A percentile compares a stretch with the other conserved stretches of the same genome.
Conservation (phyloP, 805 yeast genomes). For the Grigorovia transvaalensis region DNA sequence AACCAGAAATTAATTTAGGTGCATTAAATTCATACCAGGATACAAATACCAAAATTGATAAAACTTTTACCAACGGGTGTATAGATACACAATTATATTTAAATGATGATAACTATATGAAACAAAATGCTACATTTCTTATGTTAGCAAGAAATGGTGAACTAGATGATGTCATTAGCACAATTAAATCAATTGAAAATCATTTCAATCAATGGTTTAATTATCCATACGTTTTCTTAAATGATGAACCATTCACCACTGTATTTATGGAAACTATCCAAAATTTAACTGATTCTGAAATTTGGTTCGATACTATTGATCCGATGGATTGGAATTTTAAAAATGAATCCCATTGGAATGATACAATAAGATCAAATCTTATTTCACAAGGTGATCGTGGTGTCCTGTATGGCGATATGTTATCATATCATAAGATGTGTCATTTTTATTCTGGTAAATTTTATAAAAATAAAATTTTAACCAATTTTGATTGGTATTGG, state of each 20-base stretch:
- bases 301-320: slow-evolving; percentile 63
- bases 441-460: slow-evolving; percentile 81
- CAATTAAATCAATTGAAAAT: slow-evolving; percentile 67
- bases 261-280: slow-evolving; percentile 48
- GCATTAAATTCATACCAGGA: slow-evolving; percentile 11
- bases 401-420: slow-evolving; percentile 73
- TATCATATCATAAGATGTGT: slow-evolving; percentile 89
- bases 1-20: not conserved
- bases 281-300: slow-evolving; percentile 45
- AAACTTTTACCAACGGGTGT: slow-evolving; percentile 50
- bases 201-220: slow-evolving; percentile 91
- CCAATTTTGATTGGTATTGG: slow-evolving; percentile 84
- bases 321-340: slow-evolving; percentile 63
- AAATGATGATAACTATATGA: slow-evolving; percentile 18
- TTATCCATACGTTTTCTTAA: slow-evolving; percentile 86
- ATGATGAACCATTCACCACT: slow-evolving; percentile 63
- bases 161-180: slow-evolving; percentile 59
- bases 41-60: slow-evolving; percentile 25
- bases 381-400: slow-evolving; percentile 60
- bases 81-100: slow-evolving; percentile 34
- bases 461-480: slow-evolving; percentile 66
- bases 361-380: slow-evolving; percentile 25
- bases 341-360: slow-evolving; percentile 2
- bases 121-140: slow-evolving; percentile 78
- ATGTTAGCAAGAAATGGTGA: slow-evolving; percentile 78